phyloP scores from a whole-genome alignment of 1,284 basidiomycete genomes.

The Xerocomus amazonicus region DNA sequence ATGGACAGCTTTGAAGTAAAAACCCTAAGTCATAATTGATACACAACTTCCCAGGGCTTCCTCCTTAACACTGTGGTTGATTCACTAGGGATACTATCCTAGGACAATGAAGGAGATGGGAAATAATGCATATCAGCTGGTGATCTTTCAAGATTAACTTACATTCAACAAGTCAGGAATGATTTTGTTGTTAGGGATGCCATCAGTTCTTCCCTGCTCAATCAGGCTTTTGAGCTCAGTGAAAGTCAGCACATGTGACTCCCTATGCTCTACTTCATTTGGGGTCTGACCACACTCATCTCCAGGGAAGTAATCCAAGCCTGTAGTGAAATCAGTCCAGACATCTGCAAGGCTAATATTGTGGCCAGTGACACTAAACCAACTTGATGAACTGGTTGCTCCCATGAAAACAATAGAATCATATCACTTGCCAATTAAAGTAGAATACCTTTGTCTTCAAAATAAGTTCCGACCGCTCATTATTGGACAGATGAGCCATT shows the following conservation, averaged over 20 bases:
- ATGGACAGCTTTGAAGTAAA: too few relatives aligned
- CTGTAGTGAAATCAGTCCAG: constrained; percentile 10
- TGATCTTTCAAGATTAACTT: constrained; percentile 22
- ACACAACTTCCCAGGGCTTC: constrained; percentile 59
- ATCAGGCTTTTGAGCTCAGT: constrained; percentile 66
- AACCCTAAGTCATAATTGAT: constrained; percentile 15
- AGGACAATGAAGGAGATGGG: constrained; percentile 5
- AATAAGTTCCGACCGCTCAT: constrained; percentile 46
- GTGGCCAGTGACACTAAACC: constrained; percentile 36
- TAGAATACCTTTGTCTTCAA: constrained; percentile 62
- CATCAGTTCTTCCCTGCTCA: constrained; percentile 61
- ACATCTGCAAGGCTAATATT: constrained; percentile 23
- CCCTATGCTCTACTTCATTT: constrained; percentile 21
- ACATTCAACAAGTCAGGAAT: constrained; percentile 66
- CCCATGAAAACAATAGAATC: constrained; percentile 5
- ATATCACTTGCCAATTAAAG: constrained; percentile 56
- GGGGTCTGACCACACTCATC: constrained; percentile 15
- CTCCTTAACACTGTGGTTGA: constrained; percentile 45
- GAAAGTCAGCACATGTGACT: constrained; percentile 52
- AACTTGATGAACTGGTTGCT: constrained; percentile 6
- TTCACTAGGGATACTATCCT: constrained; percentile 53
- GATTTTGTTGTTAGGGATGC: constrained; percentile 72
- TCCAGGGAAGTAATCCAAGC: constrained; percentile 9
- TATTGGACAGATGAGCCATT: constrained; percentile 37
- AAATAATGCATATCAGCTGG: constrained; percentile 1